These are phyloP conservation scores for sorghum (Sorghum bicolor) DNA, from an alignment of 176 grass and related monocot species.

Conservation along the genomic window Sorghum_bicolor_NCBIv3 NC_012872.2:61719501-61720000, in stretches of 20 bases:
- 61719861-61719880: background rate
- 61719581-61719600: background rate
- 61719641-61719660: conserved; percentile 68
- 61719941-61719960: conserved; percentile 29
- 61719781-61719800: background rate
- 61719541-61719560: background rate
- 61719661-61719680: conserved; percentile 50
- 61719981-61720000: conserved; percentile 32
- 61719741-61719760: background rate
- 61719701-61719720: conserved; percentile 49
- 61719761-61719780: background rate
- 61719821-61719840: background rate
- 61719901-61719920: conserved; percentile 29
- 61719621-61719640: conserved; percentile 18
- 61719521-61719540: background rate
- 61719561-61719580: background rate
- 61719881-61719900: background rate
- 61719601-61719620: background rate
- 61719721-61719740: background rate
- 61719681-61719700: conserved; percentile 46
- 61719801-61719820: conserved; percentile 13
- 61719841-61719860: background rate
- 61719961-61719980: conserved; percentile 36
- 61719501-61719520: background rate
- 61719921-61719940: conserved; percentile 16